Evolutionary conservation across 2,329 filamentous ascomycete species (phyloP), one percentile per base, ranked within the genome.

Genomic region (Diaporthe destruens): DNA sequence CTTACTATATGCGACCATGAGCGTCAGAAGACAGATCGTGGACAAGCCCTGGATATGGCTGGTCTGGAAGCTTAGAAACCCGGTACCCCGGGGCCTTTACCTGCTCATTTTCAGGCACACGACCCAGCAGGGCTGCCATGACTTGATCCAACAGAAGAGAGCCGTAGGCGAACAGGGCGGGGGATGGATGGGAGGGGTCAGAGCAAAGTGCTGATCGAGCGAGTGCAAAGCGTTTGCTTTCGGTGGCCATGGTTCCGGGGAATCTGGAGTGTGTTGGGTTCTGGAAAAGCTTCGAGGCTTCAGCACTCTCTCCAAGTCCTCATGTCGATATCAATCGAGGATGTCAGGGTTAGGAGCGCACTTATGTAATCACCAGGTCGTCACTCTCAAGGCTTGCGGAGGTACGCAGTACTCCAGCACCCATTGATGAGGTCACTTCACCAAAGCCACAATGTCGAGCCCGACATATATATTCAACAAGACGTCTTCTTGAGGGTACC

Each of bases 41-140:
- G 12, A 74, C 72, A 18, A 75, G 74, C 11, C 74, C 74, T 20
- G 74, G 74, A 20, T 74, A 75, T 47, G 72, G 68, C 32, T 71
- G 63, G 20, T 59, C 72, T 3, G 72, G 72, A n/a, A 75, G 54
- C 4, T 61, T 34, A 6, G 72, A 71, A 2, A 71, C 72, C n/a
- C 74, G 72, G 57, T 70, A 75, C 0, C 74, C 72, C 4, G 70
- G 72, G 2, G 72, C 74, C 34, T 25, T 39, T 14, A 47, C 71
- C 6, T 8, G 2, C 16, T 59, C 42, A 11, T 71, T 57, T 6
- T 70, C 53, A 4, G 74, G 73, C 1, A 75, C 66, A n/a, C 74
- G 72, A 42, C 66, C 74, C 14, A 75, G 57, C 12, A 75, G 73
- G 9, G 73, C 36, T 3, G 65, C 36, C 25, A 75, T 72, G 7